Conservation (phyloP, 805 yeast genomes). For the Candida cerambycidarum region DNA sequence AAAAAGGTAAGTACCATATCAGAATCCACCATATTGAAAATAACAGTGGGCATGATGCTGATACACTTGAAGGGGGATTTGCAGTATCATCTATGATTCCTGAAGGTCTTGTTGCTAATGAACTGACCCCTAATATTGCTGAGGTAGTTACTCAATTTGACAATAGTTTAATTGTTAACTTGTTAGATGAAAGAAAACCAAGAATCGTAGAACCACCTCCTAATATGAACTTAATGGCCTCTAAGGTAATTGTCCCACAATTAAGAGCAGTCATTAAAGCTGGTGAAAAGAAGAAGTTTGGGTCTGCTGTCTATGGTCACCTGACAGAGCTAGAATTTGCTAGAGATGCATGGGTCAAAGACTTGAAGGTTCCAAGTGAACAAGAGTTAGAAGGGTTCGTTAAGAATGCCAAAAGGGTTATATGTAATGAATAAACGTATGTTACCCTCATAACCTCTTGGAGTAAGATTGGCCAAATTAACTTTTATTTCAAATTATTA, state of each 20-base stretch:
- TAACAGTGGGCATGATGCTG: slow-evolving; percentile 2
- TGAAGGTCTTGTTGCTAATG: not conserved
- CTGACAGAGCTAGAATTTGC: too few relatives aligned
- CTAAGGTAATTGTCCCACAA: not conserved
- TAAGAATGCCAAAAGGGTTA: too few relatives aligned
- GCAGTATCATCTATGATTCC: slow-evolving; percentile 8
- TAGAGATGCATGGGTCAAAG: too few relatives aligned
- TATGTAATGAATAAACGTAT: too few relatives aligned
- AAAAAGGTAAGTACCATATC: slow-evolving; percentile 10
- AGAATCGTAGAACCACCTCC: not conserved
- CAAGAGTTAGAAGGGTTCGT: too few relatives aligned
- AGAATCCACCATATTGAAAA: slow-evolving; percentile 14
- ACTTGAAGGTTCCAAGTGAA: too few relatives aligned
- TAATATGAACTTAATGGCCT: too few relatives aligned
- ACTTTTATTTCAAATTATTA: too few relatives aligned
- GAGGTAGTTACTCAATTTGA: not conserved
- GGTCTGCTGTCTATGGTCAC: too few relatives aligned
- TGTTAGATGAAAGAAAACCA: slow-evolving; percentile 9
- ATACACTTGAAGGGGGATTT: slow-evolving; percentile 16
- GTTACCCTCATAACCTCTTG: too few relatives aligned
- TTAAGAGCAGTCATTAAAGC: not conserved
- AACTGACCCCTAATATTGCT: not conserved
- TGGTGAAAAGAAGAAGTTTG: too few relatives aligned
- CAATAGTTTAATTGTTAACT: slow-evolving; percentile 6
- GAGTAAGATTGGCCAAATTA: too few relatives aligned